Evolutionary conservation across 495 filamentous ascomycete species (phyloP), one percentile per base, ranked within the genome.

Genomic region (Thermothielavioides terrestris): DNA sequence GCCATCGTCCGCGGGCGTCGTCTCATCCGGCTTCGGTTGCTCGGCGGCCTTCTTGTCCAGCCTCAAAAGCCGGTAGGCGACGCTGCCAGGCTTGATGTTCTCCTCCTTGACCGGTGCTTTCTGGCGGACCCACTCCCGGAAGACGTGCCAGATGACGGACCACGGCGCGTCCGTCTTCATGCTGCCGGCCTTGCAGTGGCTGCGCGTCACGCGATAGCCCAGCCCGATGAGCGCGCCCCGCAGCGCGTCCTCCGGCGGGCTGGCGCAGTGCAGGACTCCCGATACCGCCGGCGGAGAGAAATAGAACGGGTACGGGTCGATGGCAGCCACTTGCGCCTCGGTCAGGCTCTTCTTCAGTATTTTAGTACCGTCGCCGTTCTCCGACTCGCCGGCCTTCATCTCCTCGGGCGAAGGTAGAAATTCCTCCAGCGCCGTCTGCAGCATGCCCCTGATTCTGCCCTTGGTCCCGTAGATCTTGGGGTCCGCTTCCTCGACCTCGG

Each of bases 131-230:
- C 91, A 98, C 68, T 94, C 86, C 28, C 86, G 75, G 82, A 97
- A 95, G 26, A 97, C 74, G 54, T 95, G 84, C 92, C 92, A 97
- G 36, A 97, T 76, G 3, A 88, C 78, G 3, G 68, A 70, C 89
- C 89, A 96, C 0, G 88, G 84, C 10, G 92, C 92, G 66, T 95
- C 82, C 0, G 94, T 97, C 63, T 86, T 87, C 53, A 96, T 80
- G 50, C 82, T 86, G n/a, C 89, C 90, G 0, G 86, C 77, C 56
- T 88, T 91, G 46, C 86, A 81, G 58, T 98, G 92, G 49, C 84
- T 91, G 49, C 91, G 79, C 1, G 84, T 86, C 10, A 82, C 82
- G 35, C 78, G 75, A 60, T 95, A 96, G 11, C 90, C 92, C 1
- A 91, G 73, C 32, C 83, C 75, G 9, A 77, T 74, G 12, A 98